These are phyloP conservation scores for Alternaria sp. DNA, from an alignment of 2,329 filamentous ascomycete genomes.

Conservation along the genomic window DNA sequence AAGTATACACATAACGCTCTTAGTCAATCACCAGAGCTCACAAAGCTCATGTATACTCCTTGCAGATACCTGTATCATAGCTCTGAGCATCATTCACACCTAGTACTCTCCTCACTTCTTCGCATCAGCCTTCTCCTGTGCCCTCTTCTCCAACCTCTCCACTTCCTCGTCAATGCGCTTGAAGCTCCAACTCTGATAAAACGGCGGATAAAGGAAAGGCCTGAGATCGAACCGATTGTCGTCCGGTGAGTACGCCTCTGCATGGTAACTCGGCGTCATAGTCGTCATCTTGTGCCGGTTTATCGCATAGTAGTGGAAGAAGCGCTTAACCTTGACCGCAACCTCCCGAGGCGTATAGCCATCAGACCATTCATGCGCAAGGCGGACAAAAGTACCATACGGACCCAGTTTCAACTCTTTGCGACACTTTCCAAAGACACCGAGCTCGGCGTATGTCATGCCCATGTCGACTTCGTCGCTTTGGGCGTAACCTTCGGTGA, in stretches of 20 bases:
- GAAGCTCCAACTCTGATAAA: slow-evolving; percentile 46
- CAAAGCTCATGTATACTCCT: not conserved
- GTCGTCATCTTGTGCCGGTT: slow-evolving; percentile 38
- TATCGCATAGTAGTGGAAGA: slow-evolving; percentile 45
- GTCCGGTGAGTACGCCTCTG: slow-evolving; percentile 62
- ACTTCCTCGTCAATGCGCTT: slow-evolving; percentile 51
- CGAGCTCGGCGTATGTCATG: slow-evolving; percentile 61
- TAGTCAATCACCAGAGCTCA: not conserved
- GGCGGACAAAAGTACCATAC: slow-evolving; percentile 62
- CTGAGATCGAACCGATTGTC: slow-evolving; percentile 66
- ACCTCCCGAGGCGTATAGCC: slow-evolving; percentile 52
- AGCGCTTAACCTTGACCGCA: slow-evolving; percentile 56
- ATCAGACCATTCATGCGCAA: slow-evolving; percentile 61
- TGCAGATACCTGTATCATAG: not conserved
- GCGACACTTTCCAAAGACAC: slow-evolving; percentile 60
- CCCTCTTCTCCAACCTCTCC: slow-evolving; percentile 38
- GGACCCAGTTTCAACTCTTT: slow-evolving; percentile 60
- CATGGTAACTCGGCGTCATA: slow-evolving; percentile 40
- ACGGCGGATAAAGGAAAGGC: slow-evolving; percentile 54
- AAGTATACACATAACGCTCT: not conserved
- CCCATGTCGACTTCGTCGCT: slow-evolving; percentile 64
- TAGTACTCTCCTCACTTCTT: not conserved
- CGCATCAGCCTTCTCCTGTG: slow-evolving; percentile 7
- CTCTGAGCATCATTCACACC: not conserved
- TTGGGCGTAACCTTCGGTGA: slow-evolving; percentile 63